Conservation (phyloP, 352 stramenopile genomes). For the Achlya hypogyna region DNA sequence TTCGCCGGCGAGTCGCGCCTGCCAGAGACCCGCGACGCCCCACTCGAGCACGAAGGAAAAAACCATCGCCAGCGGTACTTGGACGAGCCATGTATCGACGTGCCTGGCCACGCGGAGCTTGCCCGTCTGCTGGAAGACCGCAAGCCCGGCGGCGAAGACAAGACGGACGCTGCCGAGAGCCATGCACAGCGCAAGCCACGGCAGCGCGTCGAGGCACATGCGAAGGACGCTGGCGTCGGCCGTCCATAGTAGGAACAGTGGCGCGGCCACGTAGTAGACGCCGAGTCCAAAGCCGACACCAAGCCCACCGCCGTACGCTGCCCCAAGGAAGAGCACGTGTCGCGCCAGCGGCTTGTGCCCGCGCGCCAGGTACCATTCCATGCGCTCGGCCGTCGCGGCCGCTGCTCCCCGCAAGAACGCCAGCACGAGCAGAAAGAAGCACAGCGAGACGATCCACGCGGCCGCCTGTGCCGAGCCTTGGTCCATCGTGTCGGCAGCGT, state of each 20-base stretch:
- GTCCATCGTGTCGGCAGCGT: neutral
- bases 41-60: neutral
- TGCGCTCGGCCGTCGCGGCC: neutral
- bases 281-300: neutral
- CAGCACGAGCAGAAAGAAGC: conserved; percentile 3
- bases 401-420: neutral
- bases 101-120: neutral
- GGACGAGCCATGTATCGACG: neutral
- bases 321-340: neutral
- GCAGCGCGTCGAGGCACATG: neutral
- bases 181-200: neutral
- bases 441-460: conserved; percentile 10
- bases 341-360: neutral
- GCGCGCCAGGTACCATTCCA: neutral
- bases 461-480: neutral
- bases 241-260: neutral
- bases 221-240: neutral
- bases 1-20: neutral
- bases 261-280: neutral
- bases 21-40: neutral
- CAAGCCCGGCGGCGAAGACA: neutral
- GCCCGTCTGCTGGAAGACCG: neutral
- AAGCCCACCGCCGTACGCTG: neutral
- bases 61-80: neutral
- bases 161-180: neutral